These are phyloP conservation scores for Fusarium miscanthi DNA, from an alignment of 2,329 filamentous ascomycete species.

Conservation along the genomic window DNA sequence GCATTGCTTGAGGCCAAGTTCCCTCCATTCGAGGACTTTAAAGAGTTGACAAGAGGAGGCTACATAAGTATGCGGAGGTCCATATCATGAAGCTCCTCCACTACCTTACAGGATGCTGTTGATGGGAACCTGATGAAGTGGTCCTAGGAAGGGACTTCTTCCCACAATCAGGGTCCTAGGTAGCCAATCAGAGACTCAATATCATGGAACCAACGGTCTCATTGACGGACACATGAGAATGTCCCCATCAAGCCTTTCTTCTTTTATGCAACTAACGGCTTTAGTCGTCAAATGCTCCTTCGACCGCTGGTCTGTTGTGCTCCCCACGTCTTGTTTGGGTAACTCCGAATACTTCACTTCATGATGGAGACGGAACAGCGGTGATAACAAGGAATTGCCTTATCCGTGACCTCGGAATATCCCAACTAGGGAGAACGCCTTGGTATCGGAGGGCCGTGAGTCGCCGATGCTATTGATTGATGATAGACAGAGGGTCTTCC, in stretches of 20 bases:
- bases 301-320: conserved; percentile 20
- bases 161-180: not conserved
- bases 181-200: conserved; percentile 23
- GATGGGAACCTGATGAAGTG: conserved; percentile 6
- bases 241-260: conserved; percentile 28
- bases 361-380: conserved; percentile 32
- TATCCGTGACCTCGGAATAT: not conserved
- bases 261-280: conserved; percentile 19
- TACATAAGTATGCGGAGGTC: not conserved
- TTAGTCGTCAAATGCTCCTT: conserved; percentile 8
- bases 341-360: conserved; percentile 32
- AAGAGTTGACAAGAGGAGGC: not conserved
- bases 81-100: not conserved
- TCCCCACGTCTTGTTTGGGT: conserved; percentile 11
- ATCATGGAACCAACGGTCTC: conserved; percentile 1
- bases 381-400: not conserved
- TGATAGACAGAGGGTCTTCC: not conserved
- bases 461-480: not conserved
- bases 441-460: not conserved
- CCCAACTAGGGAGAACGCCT: not conserved
- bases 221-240: not conserved
- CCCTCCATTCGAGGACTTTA: not conserved
- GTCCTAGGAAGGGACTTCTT: conserved; percentile 1
- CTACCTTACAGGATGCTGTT: not conserved
- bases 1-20: not conserved